phyloP scores from a whole-genome alignment of 306 rosid genomes.

The Mimosa pudica region DNA sequence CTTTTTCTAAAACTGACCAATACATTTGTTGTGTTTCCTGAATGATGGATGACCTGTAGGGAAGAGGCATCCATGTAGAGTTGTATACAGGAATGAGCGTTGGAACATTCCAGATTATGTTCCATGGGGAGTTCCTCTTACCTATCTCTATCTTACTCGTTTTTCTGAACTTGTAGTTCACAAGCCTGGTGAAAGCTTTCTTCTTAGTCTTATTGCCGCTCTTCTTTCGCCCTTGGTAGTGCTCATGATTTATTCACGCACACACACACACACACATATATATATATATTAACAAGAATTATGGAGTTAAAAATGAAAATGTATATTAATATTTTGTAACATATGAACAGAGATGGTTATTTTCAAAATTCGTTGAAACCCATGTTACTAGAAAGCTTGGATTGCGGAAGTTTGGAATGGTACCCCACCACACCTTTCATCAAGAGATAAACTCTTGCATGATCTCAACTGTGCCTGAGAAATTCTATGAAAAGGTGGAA shows the following conservation, averaged over 20 bases:
- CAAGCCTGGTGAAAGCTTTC: slow-evolving; percentile 63
- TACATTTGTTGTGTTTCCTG: not conserved
- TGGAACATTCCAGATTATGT: slow-evolving; percentile 62
- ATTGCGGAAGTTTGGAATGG: slow-evolving; percentile 64
- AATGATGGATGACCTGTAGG: slow-evolving; percentile 42
- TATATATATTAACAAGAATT: not conserved
- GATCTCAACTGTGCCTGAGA: slow-evolving; percentile 47
- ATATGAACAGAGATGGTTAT: slow-evolving; percentile 53
- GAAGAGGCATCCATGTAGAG: slow-evolving; percentile 53
- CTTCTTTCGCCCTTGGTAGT: slow-evolving; percentile 67
- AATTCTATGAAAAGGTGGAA: slow-evolving; percentile 58
- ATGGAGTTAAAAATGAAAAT: not conserved
- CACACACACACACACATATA: too few species aligned
- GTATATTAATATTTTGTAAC: not conserved
- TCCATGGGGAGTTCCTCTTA: slow-evolving; percentile 76
- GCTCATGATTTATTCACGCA: not conserved
- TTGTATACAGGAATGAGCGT: slow-evolving; percentile 57
- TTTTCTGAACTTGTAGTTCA: slow-evolving; percentile 69
- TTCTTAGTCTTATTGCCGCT: slow-evolving; percentile 53
- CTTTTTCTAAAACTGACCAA: not conserved
- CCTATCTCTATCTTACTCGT: slow-evolving; percentile 58
- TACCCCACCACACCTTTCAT: slow-evolving; percentile 61
- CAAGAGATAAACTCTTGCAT: slow-evolving; percentile 50
- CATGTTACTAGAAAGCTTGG: slow-evolving; percentile 45
- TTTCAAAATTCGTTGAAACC: slow-evolving; percentile 67